Conservation (phyloP, 2,329 filamentous ascomycete species). For the Helminthosporium solani region DNA sequence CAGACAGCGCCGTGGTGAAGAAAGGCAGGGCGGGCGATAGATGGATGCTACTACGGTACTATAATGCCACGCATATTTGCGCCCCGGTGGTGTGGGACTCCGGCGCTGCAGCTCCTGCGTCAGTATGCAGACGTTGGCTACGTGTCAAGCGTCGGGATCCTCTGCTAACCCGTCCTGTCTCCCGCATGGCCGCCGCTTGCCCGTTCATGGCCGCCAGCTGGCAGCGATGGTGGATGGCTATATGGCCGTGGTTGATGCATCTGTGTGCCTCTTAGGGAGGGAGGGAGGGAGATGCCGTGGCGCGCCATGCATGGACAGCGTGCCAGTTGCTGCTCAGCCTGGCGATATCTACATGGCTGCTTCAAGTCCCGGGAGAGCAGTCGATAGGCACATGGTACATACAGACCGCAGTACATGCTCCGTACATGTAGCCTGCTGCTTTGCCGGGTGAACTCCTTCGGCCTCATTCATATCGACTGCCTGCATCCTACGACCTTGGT, state of each 20-base stretch:
- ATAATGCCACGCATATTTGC: conserved; percentile 34
- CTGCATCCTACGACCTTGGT: neutral
- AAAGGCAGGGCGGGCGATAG: conserved; percentile 27
- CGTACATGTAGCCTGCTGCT: no score
- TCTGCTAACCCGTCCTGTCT: conserved; percentile 38
- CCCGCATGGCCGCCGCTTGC: conserved; percentile 28
- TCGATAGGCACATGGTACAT: no score
- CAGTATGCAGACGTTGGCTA: conserved; percentile 42
- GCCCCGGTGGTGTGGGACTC: conserved; percentile 34
- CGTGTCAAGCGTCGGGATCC: conserved; percentile 36
- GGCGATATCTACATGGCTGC: no score
- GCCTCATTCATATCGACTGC: no score
- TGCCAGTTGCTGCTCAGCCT: no score
- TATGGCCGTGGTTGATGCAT: no score
- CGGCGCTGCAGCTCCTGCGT: conserved; percentile 43
- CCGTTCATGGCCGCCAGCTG: conserved; percentile 38
- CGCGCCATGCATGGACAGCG: no score
- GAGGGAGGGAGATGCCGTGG: no score
- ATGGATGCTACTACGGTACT: conserved; percentile 30
- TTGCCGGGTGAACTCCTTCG: no score
- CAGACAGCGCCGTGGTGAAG: conserved; percentile 11
- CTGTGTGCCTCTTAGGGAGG: no score
- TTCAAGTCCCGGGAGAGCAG: no score
- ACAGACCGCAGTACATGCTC: no score
- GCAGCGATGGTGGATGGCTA: conserved; percentile 32